Base-by-base conservation (phyloP, 164 flowering plant species). In the Cinnamomum chago region DNA sequence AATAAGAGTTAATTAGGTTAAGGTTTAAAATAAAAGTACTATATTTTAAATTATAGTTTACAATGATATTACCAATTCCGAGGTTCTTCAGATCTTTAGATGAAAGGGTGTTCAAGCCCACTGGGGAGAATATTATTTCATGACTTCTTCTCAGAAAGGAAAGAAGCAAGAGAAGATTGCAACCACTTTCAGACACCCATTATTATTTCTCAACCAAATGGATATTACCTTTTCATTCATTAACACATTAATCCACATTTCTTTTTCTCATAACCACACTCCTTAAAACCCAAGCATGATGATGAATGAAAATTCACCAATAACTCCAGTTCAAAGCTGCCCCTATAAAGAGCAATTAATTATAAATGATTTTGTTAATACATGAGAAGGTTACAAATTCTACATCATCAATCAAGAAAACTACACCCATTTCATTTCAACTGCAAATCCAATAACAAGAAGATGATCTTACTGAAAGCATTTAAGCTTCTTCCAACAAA, bases 371-470 rank as follows among this genome's bases (percentile, higher is more conserved):
- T 73, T 73, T 65, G 47, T 65, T 23, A 73, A 65, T 65, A 27
- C 50, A 25, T 27, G 68, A 51, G 17, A 65, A 73, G 23, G 35
- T 62, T 72, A 64, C 75, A 73, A 27, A 25, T 65, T 51, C 62
- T 58, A 73, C 27, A 64, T 11, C 23, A n/a, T 22, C 22, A 23
- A 72, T 5, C 68, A 65, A 55, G 35, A 23, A 30, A 35, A n/a
- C n/a, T 25, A 28, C 69, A 67, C 28, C 69, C 69, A 33, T 35
- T 67, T 30, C 28, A 24, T 17, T 24, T 30, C 69, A 67, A 50
- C 70, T 20, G 27, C 75, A 65, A 47, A 73, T 74, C 71, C 65
- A 66, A 73, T 12, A 7, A 9, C 52, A 60, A 23, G 6, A 15
- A 55, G 60, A 20, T 1, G n/a, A 20, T 5, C 60, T 20, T 55